A percentile compares a stretch with the other conserved stretches of the same genome.
Evolutionary conservation across 2,329 filamentous ascomycete species (phyloP).

Genomic region (Drechmeria coniospora): DNA sequence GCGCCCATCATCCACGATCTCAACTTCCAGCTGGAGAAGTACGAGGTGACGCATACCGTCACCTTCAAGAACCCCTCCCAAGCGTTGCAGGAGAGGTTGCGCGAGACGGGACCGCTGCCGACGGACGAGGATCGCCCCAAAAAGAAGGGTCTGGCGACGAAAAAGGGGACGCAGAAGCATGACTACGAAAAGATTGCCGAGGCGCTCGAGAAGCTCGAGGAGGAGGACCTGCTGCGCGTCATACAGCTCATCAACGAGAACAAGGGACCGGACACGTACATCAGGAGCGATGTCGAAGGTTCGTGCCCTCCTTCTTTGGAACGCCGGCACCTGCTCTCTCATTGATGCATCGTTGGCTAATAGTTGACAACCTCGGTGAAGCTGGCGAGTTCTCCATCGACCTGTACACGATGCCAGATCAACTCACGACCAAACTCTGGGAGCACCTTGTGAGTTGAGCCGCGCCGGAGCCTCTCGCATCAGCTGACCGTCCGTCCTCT

Average conservation of each 20-base stretch:
- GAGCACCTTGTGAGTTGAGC: slow-evolving; percentile 50
- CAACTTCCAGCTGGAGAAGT: slow-evolving; percentile 70
- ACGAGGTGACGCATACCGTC: slow-evolving; percentile 69
- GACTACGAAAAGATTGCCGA: slow-evolving; percentile 98
- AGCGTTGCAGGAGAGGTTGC: slow-evolving; percentile 61
- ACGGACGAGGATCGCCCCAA: slow-evolving; percentile 47
- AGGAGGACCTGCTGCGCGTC: slow-evolving; percentile 86
- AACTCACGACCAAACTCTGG: slow-evolving; percentile 86
- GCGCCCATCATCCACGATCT: slow-evolving; percentile 66
- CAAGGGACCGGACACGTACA: slow-evolving; percentile 86
- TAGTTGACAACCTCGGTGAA: slow-evolving; percentile 22
- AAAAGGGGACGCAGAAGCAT: slow-evolving; percentile 59
- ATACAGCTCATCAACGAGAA: slow-evolving; percentile 98
- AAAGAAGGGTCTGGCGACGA: slow-evolving; percentile 50
- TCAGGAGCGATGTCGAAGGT: slow-evolving; percentile 94
- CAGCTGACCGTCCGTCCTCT: background rate
- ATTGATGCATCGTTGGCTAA: slow-evolving; percentile 15
- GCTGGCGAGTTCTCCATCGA: slow-evolving; percentile 98
- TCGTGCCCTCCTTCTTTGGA: slow-evolving; percentile 9
- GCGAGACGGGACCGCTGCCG: slow-evolving; percentile 74
- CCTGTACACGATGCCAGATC: slow-evolving; percentile 88
- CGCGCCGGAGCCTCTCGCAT: background rate
- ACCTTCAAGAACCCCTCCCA: slow-evolving; percentile 89
- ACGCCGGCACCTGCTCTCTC: slow-evolving; percentile 7
- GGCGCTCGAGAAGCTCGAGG: slow-evolving; percentile 70